phyloP scores from a whole-genome alignment of 805 yeast species.

The Wickerhamomyces rabaulensis region DNA sequence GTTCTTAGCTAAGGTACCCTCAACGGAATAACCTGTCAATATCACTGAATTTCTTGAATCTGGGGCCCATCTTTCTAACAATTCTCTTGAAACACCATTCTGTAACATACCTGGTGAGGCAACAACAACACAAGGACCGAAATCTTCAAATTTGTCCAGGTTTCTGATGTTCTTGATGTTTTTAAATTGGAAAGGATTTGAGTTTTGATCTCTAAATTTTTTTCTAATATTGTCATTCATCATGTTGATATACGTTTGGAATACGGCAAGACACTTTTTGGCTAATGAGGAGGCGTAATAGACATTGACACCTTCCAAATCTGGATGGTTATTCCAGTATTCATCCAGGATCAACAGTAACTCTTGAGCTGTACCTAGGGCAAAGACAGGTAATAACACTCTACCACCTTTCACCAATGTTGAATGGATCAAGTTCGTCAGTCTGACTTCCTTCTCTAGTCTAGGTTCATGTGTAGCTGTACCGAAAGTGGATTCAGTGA shows the following conservation, averaged over 20 bases:
- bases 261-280: constrained; percentile 93
- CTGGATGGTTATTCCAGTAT: constrained; percentile 84
- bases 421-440: constrained; percentile 78
- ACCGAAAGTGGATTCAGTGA: constrained; percentile 95
- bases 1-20: constrained; percentile 95
- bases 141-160: constrained; percentile 81
- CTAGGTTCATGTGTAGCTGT: constrained; percentile 96
- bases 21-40: constrained; percentile 95
- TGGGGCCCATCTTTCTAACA: constrained; percentile 96
- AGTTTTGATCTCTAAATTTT: constrained; percentile 67
- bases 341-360: constrained; percentile 85
- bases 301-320: constrained; percentile 74
- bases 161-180: constrained; percentile 74
- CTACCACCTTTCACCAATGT: constrained; percentile 87
- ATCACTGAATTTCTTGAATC: constrained; percentile 85
- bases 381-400: constrained; percentile 89
- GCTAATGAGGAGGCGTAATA: constrained; percentile 93
- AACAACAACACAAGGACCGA: constrained; percentile 92
- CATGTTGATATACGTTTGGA: constrained; percentile 93
- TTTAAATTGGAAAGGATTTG: constrained; percentile 89
- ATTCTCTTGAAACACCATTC: constrained; percentile 87
- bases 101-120: constrained; percentile 99
- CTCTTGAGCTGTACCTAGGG: constrained; percentile 96
- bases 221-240: constrained; percentile 90
- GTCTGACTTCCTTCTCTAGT: constrained; percentile 72